A percentile compares a stretch with the other conserved stretches of the same genome.
Evolutionary conservation across 2,329 filamentous ascomycete species (phyloP).

Genomic region (Cladosporium halotolerans): DNA sequence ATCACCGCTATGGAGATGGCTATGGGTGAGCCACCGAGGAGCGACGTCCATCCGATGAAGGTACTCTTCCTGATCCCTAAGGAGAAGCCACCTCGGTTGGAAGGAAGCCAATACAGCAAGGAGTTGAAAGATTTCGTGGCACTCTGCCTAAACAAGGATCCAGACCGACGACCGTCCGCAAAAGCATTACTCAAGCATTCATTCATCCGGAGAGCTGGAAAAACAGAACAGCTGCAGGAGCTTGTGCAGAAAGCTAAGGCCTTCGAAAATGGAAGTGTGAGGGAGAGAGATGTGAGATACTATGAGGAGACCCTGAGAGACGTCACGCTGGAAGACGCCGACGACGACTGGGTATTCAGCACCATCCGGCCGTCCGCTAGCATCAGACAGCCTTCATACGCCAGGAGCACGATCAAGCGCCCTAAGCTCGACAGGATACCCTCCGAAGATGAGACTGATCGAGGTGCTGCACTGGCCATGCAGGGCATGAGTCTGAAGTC

Average conservation of each 20-base stretch:
- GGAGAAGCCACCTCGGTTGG: constrained; percentile 73
- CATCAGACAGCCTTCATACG: constrained; percentile 37
- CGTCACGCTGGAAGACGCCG: constrained; percentile 49
- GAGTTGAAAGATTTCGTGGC: constrained; percentile 94
- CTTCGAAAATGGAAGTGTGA: constrained; percentile 56
- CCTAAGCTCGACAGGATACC: constrained; percentile 43
- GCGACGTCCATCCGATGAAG: constrained; percentile 85
- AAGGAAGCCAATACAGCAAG: constrained; percentile 72
- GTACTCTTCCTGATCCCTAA: constrained; percentile 88
- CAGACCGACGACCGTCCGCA: constrained; percentile 74
- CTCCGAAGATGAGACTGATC: constrained; percentile 31
- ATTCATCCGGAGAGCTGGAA: constrained; percentile 82
- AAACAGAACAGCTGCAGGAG: constrained; percentile 80
- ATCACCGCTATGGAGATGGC: constrained; percentile 90
- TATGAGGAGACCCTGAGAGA: constrained; percentile 79
- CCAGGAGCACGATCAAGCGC: constrained; percentile 43
- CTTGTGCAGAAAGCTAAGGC: constrained; percentile 76
- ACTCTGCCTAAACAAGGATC: constrained; percentile 86
- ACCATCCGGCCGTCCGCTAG: constrained; percentile 68
- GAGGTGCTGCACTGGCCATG: constrained; percentile 34
- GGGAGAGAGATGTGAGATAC: constrained; percentile 58
- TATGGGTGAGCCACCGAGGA: constrained; percentile 81
- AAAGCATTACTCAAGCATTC: constrained; percentile 82
- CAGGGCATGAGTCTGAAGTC: constrained; percentile 39
- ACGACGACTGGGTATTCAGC: constrained; percentile 93